Percentiles rank a stretch among this genome's conserved stretches.
These are phyloP conservation scores for Phytophthora europaea DNA, from an alignment of 352 stramenopile species.

Conservation along the genomic window DNA sequence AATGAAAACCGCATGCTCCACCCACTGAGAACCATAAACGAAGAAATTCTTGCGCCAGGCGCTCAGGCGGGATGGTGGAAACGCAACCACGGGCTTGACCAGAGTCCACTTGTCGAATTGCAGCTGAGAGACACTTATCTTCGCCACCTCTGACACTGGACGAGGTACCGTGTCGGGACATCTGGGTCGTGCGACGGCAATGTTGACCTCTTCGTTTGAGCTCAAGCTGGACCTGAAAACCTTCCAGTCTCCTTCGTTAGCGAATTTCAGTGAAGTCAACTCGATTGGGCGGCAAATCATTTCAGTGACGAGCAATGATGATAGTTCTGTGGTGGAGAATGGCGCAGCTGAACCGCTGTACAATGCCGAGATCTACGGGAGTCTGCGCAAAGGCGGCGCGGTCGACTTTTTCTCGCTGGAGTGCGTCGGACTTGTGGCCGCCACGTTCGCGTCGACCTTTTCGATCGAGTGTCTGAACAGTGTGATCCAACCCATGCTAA, in stretches of 20 bases:
- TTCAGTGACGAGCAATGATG: slow-evolving; percentile 4
- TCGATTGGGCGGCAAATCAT: neutral
- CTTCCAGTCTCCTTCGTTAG: slow-evolving; percentile 19
- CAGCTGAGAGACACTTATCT: slow-evolving; percentile 11
- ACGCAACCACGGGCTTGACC: neutral
- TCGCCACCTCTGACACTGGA: neutral
- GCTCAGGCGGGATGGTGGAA: neutral
- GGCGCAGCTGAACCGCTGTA: slow-evolving; percentile 43
- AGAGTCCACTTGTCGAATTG: slow-evolving; percentile 29
- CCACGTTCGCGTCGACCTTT: slow-evolving; percentile 57
- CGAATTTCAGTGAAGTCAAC: slow-evolving; percentile 10
- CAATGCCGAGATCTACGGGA: slow-evolving; percentile 64
- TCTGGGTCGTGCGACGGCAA: slow-evolving; percentile 23
- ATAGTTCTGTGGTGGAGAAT: slow-evolving; percentile 14
- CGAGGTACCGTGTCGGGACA: slow-evolving; percentile 15
- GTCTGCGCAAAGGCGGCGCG: slow-evolving; percentile 48
- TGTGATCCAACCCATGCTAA: slow-evolving; percentile 42
- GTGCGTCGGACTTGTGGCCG: slow-evolving; percentile 49
- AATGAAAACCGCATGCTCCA: neutral
- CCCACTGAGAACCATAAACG: too few relatives aligned
- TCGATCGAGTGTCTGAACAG: slow-evolving; percentile 36
- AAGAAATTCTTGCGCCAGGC: slow-evolving; percentile 1
- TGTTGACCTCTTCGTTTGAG: slow-evolving; percentile 26
- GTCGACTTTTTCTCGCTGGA: slow-evolving; percentile 52
- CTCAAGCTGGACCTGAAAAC: slow-evolving; percentile 30